Conservation (phyloP, 1,139 yeast species). For the Suhomyces chickasaworum region DNA sequence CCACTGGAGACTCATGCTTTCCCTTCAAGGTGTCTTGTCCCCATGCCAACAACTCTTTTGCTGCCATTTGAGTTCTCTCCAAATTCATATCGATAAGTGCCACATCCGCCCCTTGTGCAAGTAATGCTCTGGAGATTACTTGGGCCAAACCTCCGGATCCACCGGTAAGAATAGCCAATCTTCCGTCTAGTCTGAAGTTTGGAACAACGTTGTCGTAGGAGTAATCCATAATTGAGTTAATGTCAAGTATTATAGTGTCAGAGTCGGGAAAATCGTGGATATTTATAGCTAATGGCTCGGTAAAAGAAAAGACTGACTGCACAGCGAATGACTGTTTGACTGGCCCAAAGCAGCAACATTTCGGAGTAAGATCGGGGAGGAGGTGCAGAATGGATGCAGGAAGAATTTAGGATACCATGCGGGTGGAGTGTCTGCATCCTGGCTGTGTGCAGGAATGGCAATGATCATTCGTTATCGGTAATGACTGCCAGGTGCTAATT, state of each 20-base stretch:
- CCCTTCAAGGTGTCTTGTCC: slow-evolving; percentile 50
- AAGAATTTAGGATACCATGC: not conserved
- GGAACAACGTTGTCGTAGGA: slow-evolving; percentile 52
- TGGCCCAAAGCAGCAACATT: slow-evolving; percentile 1
- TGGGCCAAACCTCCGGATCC: slow-evolving; percentile 82
- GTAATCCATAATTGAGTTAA: slow-evolving; percentile 19
- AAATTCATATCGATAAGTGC: slow-evolving; percentile 76
- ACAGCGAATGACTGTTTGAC: not conserved
- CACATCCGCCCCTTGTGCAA: slow-evolving; percentile 68
- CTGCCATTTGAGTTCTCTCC: slow-evolving; percentile 61
- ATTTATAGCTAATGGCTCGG: slow-evolving; percentile 1
- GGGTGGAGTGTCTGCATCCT: not conserved
- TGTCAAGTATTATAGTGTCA: not conserved
- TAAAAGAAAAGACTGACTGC: slow-evolving; percentile 8
- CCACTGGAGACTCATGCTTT: slow-evolving; percentile 39
- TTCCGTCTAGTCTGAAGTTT: slow-evolving; percentile 66
- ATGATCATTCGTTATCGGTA: not conserved
- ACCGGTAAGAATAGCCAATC: slow-evolving; percentile 75
- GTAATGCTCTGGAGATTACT: slow-evolving; percentile 65
- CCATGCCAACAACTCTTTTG: slow-evolving; percentile 59
- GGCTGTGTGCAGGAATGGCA: not conserved
- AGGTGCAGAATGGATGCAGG: not conserved
- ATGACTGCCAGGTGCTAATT: not conserved
- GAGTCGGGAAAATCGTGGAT: not conserved
- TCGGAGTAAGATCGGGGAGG: slow-evolving; percentile 6